phyloP scores from a whole-genome alignment of 768 basidiomycete species.

The Suillus subalutaceus region DNA sequence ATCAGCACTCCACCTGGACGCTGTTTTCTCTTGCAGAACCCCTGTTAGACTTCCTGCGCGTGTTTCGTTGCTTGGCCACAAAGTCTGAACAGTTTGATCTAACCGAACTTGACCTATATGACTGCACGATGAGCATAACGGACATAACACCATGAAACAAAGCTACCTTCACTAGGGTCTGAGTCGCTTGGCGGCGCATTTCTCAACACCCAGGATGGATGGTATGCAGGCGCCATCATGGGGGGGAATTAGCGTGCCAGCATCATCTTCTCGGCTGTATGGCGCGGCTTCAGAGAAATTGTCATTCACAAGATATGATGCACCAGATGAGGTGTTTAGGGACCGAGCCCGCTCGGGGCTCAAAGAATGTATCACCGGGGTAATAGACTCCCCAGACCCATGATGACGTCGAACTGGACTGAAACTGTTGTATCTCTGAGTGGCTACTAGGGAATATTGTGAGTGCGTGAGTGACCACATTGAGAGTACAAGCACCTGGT shows the following conservation, averaged over 20 bases:
- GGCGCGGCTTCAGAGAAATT: not conserved
- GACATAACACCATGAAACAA: not conserved
- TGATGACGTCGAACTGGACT: not conserved
- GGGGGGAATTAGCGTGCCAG: constrained; percentile 1
- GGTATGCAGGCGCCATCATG: not conserved
- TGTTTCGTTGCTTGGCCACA: not conserved
- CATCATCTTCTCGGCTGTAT: constrained; percentile 3
- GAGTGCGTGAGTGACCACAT: not conserved
- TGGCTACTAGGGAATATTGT: not conserved
- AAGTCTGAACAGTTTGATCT: not conserved
- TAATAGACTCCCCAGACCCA: not conserved
- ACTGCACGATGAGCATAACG: not conserved
- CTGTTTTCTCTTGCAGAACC: not conserved
- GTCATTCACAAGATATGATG: not conserved
- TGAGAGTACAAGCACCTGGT: not conserved
- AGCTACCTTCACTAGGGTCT: not conserved
- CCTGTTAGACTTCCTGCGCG: not conserved
- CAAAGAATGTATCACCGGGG: not conserved
- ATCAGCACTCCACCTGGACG: not conserved
- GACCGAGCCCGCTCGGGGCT: not conserved
- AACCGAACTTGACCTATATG: not conserved
- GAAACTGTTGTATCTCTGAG: not conserved
- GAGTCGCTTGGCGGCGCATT: not conserved
- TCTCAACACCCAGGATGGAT: constrained; percentile 1
- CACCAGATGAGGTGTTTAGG: not conserved